Conservation (phyloP, 768 basidiomycete species). For the Termitomyces sp. region DNA sequence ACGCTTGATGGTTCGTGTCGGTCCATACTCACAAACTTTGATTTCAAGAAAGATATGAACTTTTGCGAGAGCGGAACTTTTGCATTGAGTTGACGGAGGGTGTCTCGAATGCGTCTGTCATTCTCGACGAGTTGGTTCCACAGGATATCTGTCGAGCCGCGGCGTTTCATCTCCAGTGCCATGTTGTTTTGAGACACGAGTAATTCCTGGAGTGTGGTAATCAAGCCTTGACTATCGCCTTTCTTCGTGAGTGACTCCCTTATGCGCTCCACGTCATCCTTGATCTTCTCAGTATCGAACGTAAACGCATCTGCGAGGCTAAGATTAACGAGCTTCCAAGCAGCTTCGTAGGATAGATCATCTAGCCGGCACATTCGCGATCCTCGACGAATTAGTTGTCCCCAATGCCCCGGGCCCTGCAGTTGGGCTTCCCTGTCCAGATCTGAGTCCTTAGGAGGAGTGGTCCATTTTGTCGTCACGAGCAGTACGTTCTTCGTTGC, state of each 20-base stretch:
- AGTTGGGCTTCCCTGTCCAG: conserved; percentile 4
- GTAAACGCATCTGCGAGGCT: conserved; percentile 9
- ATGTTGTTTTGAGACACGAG: conserved; percentile 3
- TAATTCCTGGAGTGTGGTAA: background rate
- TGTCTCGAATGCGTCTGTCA: conserved; percentile 8
- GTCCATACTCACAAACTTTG: conserved; percentile 5
- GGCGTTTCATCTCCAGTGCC: conserved; percentile 8
- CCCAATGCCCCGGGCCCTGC: conserved; percentile 5
- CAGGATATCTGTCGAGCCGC: conserved; percentile 4
- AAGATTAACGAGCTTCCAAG: conserved; percentile 10
- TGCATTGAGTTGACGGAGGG: conserved; percentile 4
- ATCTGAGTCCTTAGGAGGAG: conserved; percentile 1
- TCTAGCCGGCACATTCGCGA: conserved; percentile 12
- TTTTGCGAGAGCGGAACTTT: conserved; percentile 10
- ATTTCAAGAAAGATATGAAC: conserved; percentile 7
- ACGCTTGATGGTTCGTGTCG: background rate
- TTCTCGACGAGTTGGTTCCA: conserved; percentile 11
- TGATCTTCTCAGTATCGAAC: conserved; percentile 8
- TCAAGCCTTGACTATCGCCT: conserved; percentile 1
- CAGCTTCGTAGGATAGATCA: conserved; percentile 6
- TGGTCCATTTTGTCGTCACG: conserved; percentile 11
- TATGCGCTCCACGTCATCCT: conserved; percentile 5
- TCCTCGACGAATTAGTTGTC: conserved; percentile 7
- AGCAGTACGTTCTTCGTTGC: conserved; percentile 10
- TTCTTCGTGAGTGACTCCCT: conserved; percentile 5